These are phyloP conservation scores for Backusella westeae DNA, from an alignment of 192 early-diverging fungal genomes.

Conservation along the genomic window DNA sequence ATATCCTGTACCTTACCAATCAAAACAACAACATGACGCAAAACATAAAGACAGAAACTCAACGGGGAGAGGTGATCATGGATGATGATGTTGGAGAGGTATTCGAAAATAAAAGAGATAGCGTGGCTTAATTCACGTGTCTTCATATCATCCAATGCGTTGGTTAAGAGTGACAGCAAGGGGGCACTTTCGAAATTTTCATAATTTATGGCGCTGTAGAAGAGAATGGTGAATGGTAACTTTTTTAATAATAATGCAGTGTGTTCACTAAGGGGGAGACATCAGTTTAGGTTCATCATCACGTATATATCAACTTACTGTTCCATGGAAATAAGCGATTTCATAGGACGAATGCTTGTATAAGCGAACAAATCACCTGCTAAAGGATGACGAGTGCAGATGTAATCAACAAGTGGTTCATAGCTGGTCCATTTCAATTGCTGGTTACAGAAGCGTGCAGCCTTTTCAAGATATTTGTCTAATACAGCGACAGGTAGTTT, in stretches of 20 bases:
- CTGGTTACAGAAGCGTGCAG: conserved; percentile 14
- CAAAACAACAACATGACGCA: conserved; percentile 2
- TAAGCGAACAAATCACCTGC: conserved; percentile 38
- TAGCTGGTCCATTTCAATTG: conserved; percentile 2
- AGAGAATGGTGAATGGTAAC: conserved; percentile 12
- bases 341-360: not conserved
- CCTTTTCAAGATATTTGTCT: conserved; percentile 26
- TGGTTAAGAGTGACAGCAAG: not conserved
- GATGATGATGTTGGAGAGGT: conserved; percentile 2
- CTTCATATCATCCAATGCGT: conserved; percentile 1
- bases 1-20: not conserved
- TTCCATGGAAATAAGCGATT: conserved; percentile 1
- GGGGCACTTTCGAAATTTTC: not conserved
- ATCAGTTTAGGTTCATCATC: not conserved
- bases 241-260: not conserved
- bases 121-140: not conserved
- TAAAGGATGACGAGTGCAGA: conserved; percentile 39
- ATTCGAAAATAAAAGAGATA: conserved; percentile 6
- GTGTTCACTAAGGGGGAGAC: not conserved
- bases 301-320: conserved; percentile 7
- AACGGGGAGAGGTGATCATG: not conserved
- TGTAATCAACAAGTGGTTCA: conserved; percentile 40
- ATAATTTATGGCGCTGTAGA: conserved; percentile 15
- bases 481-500: conserved; percentile 18
- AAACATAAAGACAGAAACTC: conserved; percentile 2